These are phyloP conservation scores for Petunia axillaris DNA, from an alignment of 257 asterid species.

Conservation along the genomic window DNA sequence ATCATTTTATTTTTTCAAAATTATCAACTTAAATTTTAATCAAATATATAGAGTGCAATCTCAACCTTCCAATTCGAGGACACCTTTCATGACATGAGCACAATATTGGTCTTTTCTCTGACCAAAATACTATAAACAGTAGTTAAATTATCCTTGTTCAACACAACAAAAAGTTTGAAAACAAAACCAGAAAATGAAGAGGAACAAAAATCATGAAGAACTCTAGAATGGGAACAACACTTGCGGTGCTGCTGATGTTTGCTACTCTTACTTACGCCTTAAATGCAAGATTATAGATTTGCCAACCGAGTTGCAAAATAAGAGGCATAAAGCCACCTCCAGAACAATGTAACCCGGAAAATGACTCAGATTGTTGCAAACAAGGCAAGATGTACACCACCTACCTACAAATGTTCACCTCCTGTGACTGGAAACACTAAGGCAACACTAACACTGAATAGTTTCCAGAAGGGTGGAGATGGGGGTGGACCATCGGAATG, in stretches of 20 bases:
- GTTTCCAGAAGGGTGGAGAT: too few relatives aligned
- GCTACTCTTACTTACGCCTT: not conserved
- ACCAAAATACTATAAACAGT: not conserved
- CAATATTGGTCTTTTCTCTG: not conserved
- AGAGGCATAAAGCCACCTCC: conserved; percentile 43
- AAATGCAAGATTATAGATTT: conserved; percentile 13
- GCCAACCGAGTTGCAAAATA: conserved; percentile 46
- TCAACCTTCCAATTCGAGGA: too few relatives aligned
- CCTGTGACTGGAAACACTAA: conserved; percentile 31
- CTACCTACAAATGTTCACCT: conserved; percentile 46
- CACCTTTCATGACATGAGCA: not conserved
- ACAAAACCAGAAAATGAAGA: not conserved
- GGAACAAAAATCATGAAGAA: conserved; percentile 15
- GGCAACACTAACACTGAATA: conserved; percentile 13
- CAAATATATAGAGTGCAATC: too few relatives aligned
- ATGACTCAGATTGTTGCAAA: too few relatives aligned
- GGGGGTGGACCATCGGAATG: too few relatives aligned
- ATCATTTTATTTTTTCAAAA: not conserved
- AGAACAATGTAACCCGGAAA: conserved; percentile 30
- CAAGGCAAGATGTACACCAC: conserved; percentile 35
- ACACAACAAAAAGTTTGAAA: not conserved
- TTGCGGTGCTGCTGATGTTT: conserved; percentile 29
- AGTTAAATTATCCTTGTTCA: not conserved
- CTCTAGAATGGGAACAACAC: not conserved
- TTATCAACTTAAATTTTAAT: too few relatives aligned